Base-by-base conservation (phyloP, 2,329 filamentous ascomycete genomes). In the Fusarium goolgardi region DNA sequence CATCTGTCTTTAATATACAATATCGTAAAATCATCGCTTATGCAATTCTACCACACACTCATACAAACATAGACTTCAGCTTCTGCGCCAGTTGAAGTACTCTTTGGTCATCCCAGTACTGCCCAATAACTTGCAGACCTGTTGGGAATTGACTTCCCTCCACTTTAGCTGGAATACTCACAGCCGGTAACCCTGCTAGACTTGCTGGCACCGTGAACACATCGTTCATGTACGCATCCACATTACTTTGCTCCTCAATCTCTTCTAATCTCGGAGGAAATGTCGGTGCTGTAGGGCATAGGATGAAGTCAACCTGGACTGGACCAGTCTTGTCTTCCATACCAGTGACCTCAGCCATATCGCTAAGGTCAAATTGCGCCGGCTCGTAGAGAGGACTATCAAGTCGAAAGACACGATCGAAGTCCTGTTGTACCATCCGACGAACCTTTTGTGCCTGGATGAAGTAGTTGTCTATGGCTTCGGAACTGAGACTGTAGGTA, bases 191-290 rank as follows among this genome's bases (percentile, higher is more conserved):
- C 0, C 96, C 96, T 1, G 95, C 96, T 69, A 99, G 82, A 79
- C 94, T 97, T 3, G 95, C 94, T 2, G 96, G 96, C 2, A 99
- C 95, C 0, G 96, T 98, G 73, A 98, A 95, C 2, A 98, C 91
- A 79, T 99, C 96, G 74, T 96, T 97, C 83, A 92, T 91, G 75
- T 97, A 98, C 2, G 86, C 86, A 72, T 95, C 89, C n/a, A 97
- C 80, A 12, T 85, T 82, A 45, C 80, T 83, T 77, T 88, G 83
- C 12, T 78, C 73, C 63, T 81, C 72, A 34, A 96, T 76, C 8
- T 89, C 84, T 5, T 84, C 81, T 9, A 96, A 76, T 9, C 78
- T 82, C 0, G 93, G 94, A 11, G 94, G 88, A 18, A 88, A 82
- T 0, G 90, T 92, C 2, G 94, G 94, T 10, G 94, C 91, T 1